Base-by-base conservation (phyloP, 2,329 filamentous ascomycete species). In the Claviceps fusiformis region DNA sequence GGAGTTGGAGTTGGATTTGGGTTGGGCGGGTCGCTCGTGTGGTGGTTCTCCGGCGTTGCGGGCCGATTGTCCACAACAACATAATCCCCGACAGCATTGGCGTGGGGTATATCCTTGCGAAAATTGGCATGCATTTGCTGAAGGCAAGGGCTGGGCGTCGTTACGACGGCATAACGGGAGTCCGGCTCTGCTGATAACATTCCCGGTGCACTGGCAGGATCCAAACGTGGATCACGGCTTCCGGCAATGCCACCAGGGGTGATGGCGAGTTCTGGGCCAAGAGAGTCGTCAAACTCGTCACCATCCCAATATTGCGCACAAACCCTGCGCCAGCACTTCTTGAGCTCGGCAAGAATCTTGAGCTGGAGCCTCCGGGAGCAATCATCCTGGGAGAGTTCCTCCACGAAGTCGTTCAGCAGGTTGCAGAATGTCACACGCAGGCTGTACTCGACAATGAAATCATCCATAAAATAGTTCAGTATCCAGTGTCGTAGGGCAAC, bases 401-500 rank as follows among this genome's bases (percentile, higher is more conserved):
- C 72, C 4, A 81, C 76, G 49, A 85, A 77, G 52, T 76, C 73
- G 67, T 97, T 96, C 56, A 96, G 76, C 9, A 90, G 76, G 37
- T 83, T 76, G 70, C 92, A 96, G 65, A 96, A 96, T 17, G 81
- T 80, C 5, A 80, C 74, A 9, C 92, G 84, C 37, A 97, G 75
- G 48, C 80, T 74, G 64, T 86, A 84, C 65, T 91, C 83, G 29
- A 85, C 71, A 45, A 95, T 81, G 67, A 95, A 98, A 66, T 98
- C 93, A 65, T 98, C 93, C 55, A 88, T 79, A 62, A 97, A 98
- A 69, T 98, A 98, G 68, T 98, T 98, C 59, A 98, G 72, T 56
- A 97, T 91, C 93, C 93, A 98, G 69, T 98, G 93, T 55, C 93
- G 83, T 48, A 97, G 77, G 8, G 93, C 93, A 31, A 96, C 93